phyloP scores from a whole-genome alignment of 768 basidiomycete species.

The Phanerochaete sordida region DNA sequence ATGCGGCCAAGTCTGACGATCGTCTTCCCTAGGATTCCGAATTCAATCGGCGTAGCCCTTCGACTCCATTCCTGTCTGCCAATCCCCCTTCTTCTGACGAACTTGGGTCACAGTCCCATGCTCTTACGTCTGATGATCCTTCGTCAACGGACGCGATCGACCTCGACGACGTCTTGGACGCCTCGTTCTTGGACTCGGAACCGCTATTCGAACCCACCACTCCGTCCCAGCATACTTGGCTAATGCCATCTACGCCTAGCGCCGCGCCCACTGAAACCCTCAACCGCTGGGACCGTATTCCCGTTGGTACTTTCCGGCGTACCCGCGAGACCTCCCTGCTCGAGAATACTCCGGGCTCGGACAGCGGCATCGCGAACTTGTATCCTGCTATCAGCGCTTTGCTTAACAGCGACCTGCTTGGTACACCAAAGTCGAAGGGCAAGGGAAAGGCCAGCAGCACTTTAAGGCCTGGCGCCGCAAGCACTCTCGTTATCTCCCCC shows the following conservation, averaged over 20 bases:
- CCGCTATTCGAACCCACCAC: slow-evolving; percentile 4
- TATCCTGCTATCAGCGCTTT: slow-evolving; percentile 29
- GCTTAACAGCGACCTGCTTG: slow-evolving; percentile 11
- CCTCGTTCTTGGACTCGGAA: slow-evolving; percentile 65
- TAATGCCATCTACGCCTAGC: slow-evolving; percentile 4
- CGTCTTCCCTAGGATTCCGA: slow-evolving; percentile 4
- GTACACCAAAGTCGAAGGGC: slow-evolving; percentile 13
- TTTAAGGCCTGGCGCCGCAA: slow-evolving; percentile 8
- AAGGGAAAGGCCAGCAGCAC: background rate
- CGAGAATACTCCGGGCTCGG: slow-evolving; percentile 32
- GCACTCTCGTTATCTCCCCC: slow-evolving; percentile 42
- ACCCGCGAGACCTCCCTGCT: slow-evolving; percentile 39
- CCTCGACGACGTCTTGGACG: slow-evolving; percentile 75
- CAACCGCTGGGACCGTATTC: slow-evolving; percentile 70
- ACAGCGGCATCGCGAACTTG: slow-evolving; percentile 27
- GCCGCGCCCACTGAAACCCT: slow-evolving; percentile 45
- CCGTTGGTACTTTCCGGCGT: slow-evolving; percentile 70
- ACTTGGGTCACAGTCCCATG: slow-evolving; percentile 18
- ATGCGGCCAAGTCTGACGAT: background rate
- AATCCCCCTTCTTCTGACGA: slow-evolving; percentile 32
- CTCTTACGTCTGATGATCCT: slow-evolving; percentile 32
- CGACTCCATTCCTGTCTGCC: background rate
- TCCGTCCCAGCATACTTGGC: background rate
- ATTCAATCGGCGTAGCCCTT: background rate
- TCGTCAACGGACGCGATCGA: slow-evolving; percentile 52